Evolutionary conservation across 192 early-diverging fungal genomes (phyloP), one percentile per base, ranked within the genome.

Genomic region (Cladochytrium replicatum): DNA sequence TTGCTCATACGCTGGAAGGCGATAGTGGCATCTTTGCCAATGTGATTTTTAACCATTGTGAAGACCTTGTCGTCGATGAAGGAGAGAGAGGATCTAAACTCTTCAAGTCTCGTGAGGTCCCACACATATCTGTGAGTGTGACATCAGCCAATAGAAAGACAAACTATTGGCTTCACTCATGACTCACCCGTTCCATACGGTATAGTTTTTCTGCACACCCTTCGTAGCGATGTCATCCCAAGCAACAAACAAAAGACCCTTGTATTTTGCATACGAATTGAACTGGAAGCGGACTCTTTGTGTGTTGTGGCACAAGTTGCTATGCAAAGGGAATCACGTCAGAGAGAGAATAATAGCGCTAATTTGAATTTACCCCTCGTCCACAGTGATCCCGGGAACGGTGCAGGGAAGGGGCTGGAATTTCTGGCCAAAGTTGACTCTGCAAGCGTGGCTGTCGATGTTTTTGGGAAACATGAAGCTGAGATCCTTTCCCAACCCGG

Each of bases 131-230:
- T 21, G 21, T 52, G 34, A 13, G 48, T 46, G 39, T 38, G 39
- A 41, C 29, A 30, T 17, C 1, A 57, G 25, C 32, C 38, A 6
- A 27, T 29, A 24, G 13, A 25, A 45, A 29, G 15, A 38, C 19
- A 19, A 27, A 17, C 2, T 21, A 21, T 1, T 61, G 2, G 2
- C 4, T 13, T 8, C 0, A 53, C 27, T 21, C 5, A n/a, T 29
- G 3, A 23, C 51, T 38, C 63, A 64, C 56, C 86, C 85, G 57
- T 85, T 88, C 59, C 76, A 89, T 23, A 84, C 81, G 6, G 80
- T 77, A 29, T 77, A 63, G 45, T 82, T 81, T 32, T 63, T 65
- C n/a, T n/a, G n/a, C n/a, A n/a, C n/a, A n/a, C n/a, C n/a, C n/a
- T n/a, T n/a, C n/a, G n/a, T n/a, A n/a, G n/a, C n/a, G n/a, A n/a